Base-by-base conservation (phyloP, 768 basidiomycete genomes). In the Pleurotus ostreatus region DNA sequence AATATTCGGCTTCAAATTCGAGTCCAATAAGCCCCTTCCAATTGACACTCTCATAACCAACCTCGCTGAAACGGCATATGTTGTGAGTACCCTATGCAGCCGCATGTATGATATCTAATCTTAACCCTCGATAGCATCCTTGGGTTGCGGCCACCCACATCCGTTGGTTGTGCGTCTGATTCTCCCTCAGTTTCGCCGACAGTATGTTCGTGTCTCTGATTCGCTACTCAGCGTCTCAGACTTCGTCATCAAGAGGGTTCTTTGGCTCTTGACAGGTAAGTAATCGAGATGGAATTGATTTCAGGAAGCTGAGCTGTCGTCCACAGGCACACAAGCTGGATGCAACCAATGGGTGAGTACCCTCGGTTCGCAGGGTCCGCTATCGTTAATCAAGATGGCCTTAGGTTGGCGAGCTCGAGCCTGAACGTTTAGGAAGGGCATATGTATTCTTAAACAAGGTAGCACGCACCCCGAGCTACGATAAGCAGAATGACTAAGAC, bases 371-470 rank as follows among this genome's bases (percentile, higher is more conserved):
- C 11, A 34, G 30, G 30, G 9, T 8, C 43, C 46, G 20, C 20
- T 37, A 34, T 13, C 43, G 46, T 34, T 45, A 18, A 12, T 5
- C 6, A n/a, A n/a, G 4, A 56, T 20, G 45, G 45, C n/a, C 37
- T 37, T 47, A 79, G 78, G 74, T 79, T 15, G 83, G 82, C 1
- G 81, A 83, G 62, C 70, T 83, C 1, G 79, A 79, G 15, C 70
- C 74, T 0, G 78, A 78, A 22, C 69, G 81, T 30, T 71, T 83
- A 23, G 84, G 84, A 1, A 68, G 84, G 46, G 83, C 84, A 15
- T 86, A 84, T 65, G 82, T 83, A 23, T 86, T 86, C 65, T 66
- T 85, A 54, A 84, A 83, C 69, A 84, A 83, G 67, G 78, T 77
- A 47, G 46, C 58, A 54, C 37, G 16, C 30, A 9, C 30, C 30